phyloP scores from a whole-genome alignment of 2,329 filamentous ascomycete genomes.

The Metarhizium album region DNA sequence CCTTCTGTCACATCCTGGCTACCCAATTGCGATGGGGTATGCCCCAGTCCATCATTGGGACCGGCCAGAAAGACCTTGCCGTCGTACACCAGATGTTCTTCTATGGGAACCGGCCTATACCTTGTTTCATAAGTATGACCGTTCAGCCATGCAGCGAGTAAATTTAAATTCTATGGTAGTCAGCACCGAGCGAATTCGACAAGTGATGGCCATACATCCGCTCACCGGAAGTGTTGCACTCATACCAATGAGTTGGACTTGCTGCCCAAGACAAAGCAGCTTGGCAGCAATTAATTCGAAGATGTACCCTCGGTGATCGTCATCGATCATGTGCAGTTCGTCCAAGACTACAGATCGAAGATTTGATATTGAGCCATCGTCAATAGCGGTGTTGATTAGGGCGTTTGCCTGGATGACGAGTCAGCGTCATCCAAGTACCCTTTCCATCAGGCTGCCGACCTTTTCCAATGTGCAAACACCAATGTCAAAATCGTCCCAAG shows the following conservation, averaged over 20 bases:
- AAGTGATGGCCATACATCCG: neutral
- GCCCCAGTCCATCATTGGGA: constrained; percentile 43
- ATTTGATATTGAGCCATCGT: constrained; percentile 54
- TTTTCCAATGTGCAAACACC: constrained; percentile 75
- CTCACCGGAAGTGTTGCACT: constrained; percentile 64
- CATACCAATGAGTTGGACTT: constrained; percentile 66
- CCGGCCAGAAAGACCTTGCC: constrained; percentile 54
- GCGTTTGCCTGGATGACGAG: constrained; percentile 50
- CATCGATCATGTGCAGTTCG: constrained; percentile 74
- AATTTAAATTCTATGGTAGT: constrained; percentile 49
- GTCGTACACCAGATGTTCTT: constrained; percentile 65
- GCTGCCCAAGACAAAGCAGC: constrained; percentile 54
- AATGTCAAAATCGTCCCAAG: constrained; percentile 67
- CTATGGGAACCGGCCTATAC: constrained; percentile 64
- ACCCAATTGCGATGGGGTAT: constrained; percentile 42
- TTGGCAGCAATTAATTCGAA: constrained; percentile 67
- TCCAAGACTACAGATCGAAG: constrained; percentile 61
- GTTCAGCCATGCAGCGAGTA: constrained; percentile 59
- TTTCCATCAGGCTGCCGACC: constrained; percentile 17
- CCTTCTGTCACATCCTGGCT: constrained; percentile 21
- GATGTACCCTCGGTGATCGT: constrained; percentile 64
- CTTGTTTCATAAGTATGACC: constrained; percentile 63
- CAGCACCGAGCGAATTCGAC: neutral
- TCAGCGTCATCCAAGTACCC: neutral
- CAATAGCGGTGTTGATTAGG: constrained; percentile 61